Percentiles rank a stretch among this genome's conserved stretches.
These are phyloP conservation scores for Pleomassaria siparia DNA, from an alignment of 2,329 filamentous ascomycete genomes.

Conservation along the genomic window DNA sequence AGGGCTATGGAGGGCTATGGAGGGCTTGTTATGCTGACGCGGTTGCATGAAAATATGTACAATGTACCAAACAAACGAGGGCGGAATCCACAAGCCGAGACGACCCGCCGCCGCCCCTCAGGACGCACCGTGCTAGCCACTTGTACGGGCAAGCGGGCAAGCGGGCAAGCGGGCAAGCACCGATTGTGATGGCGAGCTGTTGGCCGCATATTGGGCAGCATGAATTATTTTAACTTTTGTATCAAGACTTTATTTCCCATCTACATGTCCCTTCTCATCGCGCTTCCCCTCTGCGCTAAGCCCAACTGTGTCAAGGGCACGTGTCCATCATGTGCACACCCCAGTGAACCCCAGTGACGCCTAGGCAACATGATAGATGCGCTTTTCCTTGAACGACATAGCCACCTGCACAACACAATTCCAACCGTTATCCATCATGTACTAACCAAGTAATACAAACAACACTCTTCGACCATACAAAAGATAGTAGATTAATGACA, in stretches of 20 bases:
- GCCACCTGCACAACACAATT: not conserved
- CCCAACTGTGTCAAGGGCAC: too few relatives aligned
- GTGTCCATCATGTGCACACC: too few relatives aligned
- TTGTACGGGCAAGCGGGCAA: conserved; percentile 36
- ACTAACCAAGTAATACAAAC: not conserved
- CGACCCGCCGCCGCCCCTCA: conserved; percentile 9
- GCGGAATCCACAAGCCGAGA: conserved; percentile 17
- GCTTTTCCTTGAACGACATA: not conserved
- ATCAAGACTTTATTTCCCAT: conserved; percentile 8
- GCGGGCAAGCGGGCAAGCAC: conserved; percentile 24
- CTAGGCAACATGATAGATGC: too few relatives aligned
- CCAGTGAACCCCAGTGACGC: too few relatives aligned
- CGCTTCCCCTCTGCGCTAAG: not conserved
- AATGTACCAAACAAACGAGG: conserved; percentile 15
- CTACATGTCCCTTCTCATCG: too few relatives aligned
- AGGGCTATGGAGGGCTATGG: too few relatives aligned
- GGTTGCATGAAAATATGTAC: conserved; percentile 20
- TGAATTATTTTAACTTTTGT: conserved; percentile 5
- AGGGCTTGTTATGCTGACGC: conserved; percentile 17
- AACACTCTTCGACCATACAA: not conserved
- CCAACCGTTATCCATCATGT: conserved; percentile 2
- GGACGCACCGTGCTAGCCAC: conserved; percentile 7
- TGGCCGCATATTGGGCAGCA: conserved; percentile 4
- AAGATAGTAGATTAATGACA: not conserved
- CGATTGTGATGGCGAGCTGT: conserved; percentile 7